These are phyloP conservation scores for Iris macrosiphon DNA, from an alignment of 106 monocot species.

Conservation along the genomic window DNA sequence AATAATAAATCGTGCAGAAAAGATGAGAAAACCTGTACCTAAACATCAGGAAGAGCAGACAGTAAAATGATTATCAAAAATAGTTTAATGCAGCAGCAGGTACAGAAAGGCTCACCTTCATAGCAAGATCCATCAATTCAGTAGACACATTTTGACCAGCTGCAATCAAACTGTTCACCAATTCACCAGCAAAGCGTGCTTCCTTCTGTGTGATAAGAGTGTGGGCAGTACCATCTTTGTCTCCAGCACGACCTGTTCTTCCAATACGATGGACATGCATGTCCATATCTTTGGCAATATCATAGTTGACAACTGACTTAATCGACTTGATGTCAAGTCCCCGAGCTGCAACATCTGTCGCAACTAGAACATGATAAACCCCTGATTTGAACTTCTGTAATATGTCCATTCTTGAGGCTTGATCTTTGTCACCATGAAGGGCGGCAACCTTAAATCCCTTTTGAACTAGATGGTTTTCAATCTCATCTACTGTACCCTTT, in stretches of 20 bases:
- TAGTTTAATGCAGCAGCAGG: too few species aligned
- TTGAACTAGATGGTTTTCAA: conserved; percentile 46
- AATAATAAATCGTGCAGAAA: too few species aligned
- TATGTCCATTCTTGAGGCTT: conserved; percentile 89
- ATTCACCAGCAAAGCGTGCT: conserved; percentile 75
- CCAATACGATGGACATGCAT: conserved; percentile 87
- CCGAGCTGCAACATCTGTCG: conserved; percentile 86
- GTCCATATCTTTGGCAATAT: conserved; percentile 81
- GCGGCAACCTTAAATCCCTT: conserved; percentile 60
- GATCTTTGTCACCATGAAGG: conserved; percentile 97
- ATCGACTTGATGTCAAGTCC: conserved; percentile 80
- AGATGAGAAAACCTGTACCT: too few species aligned
- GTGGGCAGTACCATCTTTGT: conserved; percentile 75
- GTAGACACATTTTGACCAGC: conserved; percentile 66
- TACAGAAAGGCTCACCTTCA: conserved; percentile 47
- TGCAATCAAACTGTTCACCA: conserved; percentile 64
- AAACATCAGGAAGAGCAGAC: too few species aligned
- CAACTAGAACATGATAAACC: conserved; percentile 76
- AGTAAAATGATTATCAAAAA: too few species aligned
- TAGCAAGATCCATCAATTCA: conserved; percentile 79
- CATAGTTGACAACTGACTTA: conserved; percentile 79
- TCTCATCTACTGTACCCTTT: conserved; percentile 64
- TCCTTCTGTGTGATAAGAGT: conserved; percentile 72
- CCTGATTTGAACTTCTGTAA: conserved; percentile 90
- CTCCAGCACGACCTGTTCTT: conserved; percentile 81